Conservation (phyloP, 306 rosid genomes). For the Potentilla sterilis region DNA sequence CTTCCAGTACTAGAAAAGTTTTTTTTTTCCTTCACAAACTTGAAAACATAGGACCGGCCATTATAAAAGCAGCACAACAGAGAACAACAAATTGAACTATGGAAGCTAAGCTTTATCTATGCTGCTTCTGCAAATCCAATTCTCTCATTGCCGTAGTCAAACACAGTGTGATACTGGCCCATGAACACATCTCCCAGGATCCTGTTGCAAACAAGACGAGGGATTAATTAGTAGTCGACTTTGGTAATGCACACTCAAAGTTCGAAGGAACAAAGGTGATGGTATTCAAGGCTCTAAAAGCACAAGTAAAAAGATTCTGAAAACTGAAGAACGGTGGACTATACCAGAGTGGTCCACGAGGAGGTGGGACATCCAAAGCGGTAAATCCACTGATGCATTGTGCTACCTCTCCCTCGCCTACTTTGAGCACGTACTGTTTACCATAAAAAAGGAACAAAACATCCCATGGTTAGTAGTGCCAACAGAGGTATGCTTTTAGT, state of each 20-base stretch:
- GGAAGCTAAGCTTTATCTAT: slow-evolving; percentile 19
- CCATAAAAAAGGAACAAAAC: neutral
- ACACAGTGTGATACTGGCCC: slow-evolving; percentile 67
- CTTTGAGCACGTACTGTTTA: slow-evolving; percentile 57
- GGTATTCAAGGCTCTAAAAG: neutral
- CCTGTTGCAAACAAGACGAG: slow-evolving; percentile 34
- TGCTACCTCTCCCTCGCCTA: slow-evolving; percentile 52
- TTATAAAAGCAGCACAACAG: neutral
- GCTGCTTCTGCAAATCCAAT: slow-evolving; percentile 74
- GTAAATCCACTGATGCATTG: slow-evolving; percentile 65
- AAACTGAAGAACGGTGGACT: neutral
- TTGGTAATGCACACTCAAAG: neutral
- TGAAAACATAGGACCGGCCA: neutral
- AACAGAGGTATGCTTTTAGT: neutral
- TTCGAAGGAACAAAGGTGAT: no score
- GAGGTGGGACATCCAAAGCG: slow-evolving; percentile 65
- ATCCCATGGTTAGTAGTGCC: neutral
- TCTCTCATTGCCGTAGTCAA: slow-evolving; percentile 58
- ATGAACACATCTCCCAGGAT: slow-evolving; percentile 75
- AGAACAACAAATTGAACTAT: neutral
- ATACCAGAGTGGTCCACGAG: slow-evolving; percentile 73
- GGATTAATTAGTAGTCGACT: neutral
- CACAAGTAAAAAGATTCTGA: neutral
- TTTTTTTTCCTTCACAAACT: neutral
- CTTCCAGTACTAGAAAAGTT: slow-evolving; percentile 5